Conservation (phyloP, 2,329 filamentous ascomycete species). For the Fusarium tuaranense region DNA sequence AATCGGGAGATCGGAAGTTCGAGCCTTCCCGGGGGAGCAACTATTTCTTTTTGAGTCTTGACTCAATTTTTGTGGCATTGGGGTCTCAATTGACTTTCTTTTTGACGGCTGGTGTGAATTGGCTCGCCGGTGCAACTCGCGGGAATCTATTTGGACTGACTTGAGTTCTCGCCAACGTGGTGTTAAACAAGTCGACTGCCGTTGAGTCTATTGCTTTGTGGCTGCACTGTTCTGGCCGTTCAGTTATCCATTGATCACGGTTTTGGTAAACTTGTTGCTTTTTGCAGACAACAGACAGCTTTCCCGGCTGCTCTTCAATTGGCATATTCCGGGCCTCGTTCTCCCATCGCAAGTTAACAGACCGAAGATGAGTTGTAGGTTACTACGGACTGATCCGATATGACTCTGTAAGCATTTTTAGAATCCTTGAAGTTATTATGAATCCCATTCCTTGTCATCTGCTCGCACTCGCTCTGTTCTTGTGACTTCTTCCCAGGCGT, state of each 20-base stretch:
- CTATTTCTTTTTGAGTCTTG: neutral
- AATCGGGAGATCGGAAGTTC: constrained; percentile 48
- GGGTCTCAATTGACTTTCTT: neutral
- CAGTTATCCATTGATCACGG: neutral
- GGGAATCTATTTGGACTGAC: neutral
- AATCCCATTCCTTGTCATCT: neutral
- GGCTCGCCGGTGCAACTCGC: neutral
- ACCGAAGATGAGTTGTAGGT: neutral
- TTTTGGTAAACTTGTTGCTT: neutral
- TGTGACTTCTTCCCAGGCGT: neutral
- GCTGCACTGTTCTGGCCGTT: accelerated
- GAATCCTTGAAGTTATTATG: neutral
- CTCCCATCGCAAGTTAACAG: neutral
- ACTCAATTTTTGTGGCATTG: neutral
- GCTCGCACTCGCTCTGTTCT: neutral
- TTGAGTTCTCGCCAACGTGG: neutral
- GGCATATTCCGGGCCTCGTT: neutral
- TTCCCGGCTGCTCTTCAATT: neutral
- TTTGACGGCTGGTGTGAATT: neutral
- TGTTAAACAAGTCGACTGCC: neutral
- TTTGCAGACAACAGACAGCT: neutral
- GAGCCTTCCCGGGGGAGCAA: constrained; percentile 45
- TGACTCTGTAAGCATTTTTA: neutral
- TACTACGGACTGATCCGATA: neutral
- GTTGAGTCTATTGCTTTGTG: neutral